Evolutionary conservation across 306 rosid species (phyloP), one percentile per base, ranked within the genome.

Genomic region (Delonix regia): DNA sequence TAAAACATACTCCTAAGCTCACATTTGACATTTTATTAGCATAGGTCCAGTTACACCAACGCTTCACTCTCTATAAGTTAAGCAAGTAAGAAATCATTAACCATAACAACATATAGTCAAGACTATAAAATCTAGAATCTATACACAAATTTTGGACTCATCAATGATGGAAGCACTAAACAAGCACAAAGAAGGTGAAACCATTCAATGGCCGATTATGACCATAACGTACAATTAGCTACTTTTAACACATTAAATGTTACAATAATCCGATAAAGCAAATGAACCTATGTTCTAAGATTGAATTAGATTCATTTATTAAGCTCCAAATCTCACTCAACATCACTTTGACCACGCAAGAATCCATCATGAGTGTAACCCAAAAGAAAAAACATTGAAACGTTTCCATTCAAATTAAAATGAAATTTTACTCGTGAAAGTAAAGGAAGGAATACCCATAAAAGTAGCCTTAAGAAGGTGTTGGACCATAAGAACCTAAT

Each of bases 401-500:
- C 16, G 22, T 5, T 69, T 18, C 12, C 27, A 51, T 38, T 28
- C 4, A 74, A 7, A 60, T 15, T 53, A 39, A 71, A 33, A 33
- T 11, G 5, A 69, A 63, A 59, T 13, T 60, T 24, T 25, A 34
- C 24, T 19, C 3, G 2, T 22, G 1, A 71, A 27, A 5, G 34
- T 1, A 3, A 25, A 49, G 7, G 44, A 36, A 57, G 2, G 19
- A 15, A 77, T 85, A 95, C 99, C 99, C 97, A 93, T 85, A 19
- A 93, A 93, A 48, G 99, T 95, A 62, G 94, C 89, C 85, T 95
- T 97, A 13, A 95, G 97, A 63, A 91, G 91, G 60, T 87, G 94
- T 56, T 85, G 89, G 73, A 89, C 90, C 97, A 95, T 81, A 69
- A 95, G 98, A 83, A 95, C 87, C 90, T 95, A 98, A 95, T 95